Evolutionary conservation across 192 early-diverging fungal species (phyloP).

Genomic region (Linnemannia hyalina): DNA sequence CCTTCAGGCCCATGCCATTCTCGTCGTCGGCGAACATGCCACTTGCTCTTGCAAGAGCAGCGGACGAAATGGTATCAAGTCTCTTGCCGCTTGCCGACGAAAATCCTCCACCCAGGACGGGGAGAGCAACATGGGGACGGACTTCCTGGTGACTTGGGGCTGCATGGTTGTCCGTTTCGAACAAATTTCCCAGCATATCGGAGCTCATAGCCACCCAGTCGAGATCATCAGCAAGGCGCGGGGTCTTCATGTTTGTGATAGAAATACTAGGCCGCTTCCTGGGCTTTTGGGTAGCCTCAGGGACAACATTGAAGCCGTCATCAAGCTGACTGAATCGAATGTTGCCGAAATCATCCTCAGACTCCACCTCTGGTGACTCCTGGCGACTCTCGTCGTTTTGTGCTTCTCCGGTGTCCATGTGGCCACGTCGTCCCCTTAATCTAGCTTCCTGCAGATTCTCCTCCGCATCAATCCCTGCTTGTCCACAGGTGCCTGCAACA

Average conservation of each 20-base stretch:
- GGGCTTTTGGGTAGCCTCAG: slow-evolving; percentile 14
- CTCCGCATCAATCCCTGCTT: not conserved
- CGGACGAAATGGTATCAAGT: slow-evolving; percentile 19
- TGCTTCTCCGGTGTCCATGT: not conserved
- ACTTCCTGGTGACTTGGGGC: not conserved
- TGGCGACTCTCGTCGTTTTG: not conserved
- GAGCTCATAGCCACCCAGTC: not conserved
- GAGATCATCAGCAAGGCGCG: not conserved
- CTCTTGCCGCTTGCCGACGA: slow-evolving; percentile 25
- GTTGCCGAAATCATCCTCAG: slow-evolving; percentile 34
- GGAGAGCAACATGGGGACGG: not conserved
- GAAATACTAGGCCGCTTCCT: not conserved
- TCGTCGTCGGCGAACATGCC: slow-evolving; percentile 15
- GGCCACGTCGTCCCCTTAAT: not conserved
- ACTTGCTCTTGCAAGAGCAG: slow-evolving; percentile 13
- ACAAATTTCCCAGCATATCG: not conserved
- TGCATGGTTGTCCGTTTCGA: not conserved
- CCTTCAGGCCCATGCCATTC: no score
- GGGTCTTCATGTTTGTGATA: not conserved
- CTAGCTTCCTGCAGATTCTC: slow-evolving; percentile 1
- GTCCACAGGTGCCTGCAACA: not conserved
- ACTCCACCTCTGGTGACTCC: not conserved
- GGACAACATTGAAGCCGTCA: slow-evolving; percentile 28
- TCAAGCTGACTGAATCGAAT: slow-evolving; percentile 41
- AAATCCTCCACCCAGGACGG: slow-evolving; percentile 8